A percentile compares a stretch with the other conserved stretches of the same genome.
Evolutionary conservation across 2,329 filamentous ascomycete genomes (phyloP).

Genomic region (Purpureocillium lavendulum): DNA sequence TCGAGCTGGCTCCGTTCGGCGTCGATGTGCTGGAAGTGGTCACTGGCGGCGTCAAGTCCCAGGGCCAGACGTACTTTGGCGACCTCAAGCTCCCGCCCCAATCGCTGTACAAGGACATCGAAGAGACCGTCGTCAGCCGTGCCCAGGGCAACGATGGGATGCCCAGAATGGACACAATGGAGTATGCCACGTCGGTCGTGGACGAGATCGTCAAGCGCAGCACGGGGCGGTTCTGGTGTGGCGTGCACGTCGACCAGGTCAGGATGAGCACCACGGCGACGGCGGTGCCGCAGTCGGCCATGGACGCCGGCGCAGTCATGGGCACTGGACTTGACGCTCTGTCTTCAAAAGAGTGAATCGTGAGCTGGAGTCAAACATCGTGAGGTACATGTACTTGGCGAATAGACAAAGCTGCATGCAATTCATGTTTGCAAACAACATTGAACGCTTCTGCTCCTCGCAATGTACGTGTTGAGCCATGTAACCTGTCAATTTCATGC

Average conservation of each 20-base stretch:
- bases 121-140: constrained; percentile 4
- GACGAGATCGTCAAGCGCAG: constrained; percentile 8
- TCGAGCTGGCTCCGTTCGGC: constrained; percentile 18
- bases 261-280: not conserved
- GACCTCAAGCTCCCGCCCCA: constrained; percentile 5
- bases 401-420: no score
- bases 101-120: constrained; percentile 6
- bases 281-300: not conserved
- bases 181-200: constrained; percentile 8
- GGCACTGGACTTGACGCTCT: not conserved
- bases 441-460: no score
- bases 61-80: constrained; percentile 1
- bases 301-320: constrained; percentile 1
- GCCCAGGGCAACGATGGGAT: constrained; percentile 4
- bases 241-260: constrained; percentile 4
- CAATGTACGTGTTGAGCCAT: no score
- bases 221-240: constrained; percentile 8
- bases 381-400: no score
- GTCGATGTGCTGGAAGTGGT: constrained; percentile 16
- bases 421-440: no score
- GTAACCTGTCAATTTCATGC: no score
- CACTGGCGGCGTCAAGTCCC: constrained; percentile 14
- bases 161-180: constrained; percentile 2
- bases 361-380: no score
- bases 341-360: not conserved